phyloP scores from a whole-genome alignment of 768 basidiomycete genomes.

The Pleurotus pulmonarius region DNA sequence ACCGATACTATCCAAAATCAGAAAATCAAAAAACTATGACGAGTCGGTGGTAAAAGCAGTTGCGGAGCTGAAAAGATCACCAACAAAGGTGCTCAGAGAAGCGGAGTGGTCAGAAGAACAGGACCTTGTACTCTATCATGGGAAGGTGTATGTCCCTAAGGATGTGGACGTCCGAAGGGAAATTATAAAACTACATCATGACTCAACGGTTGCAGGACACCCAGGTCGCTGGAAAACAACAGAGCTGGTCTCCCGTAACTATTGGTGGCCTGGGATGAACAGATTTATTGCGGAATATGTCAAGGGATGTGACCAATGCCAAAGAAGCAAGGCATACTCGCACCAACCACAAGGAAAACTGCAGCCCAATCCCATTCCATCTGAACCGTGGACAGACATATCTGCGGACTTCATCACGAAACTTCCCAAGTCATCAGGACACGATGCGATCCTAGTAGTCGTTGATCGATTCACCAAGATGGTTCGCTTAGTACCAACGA shows the following conservation, averaged over 20 bases:
- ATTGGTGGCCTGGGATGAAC: conserved; percentile 12
- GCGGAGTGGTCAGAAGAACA: conserved; percentile 8
- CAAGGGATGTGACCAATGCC: too few relatives aligned
- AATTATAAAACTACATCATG: conserved; percentile 19
- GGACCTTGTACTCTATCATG: conserved; percentile 6
- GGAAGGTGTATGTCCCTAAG: conserved; percentile 17
- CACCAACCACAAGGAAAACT: conserved; percentile 5
- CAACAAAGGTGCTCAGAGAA: background rate
- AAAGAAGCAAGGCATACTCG: background rate
- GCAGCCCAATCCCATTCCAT: conserved; percentile 10
- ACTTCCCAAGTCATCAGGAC: conserved; percentile 23
- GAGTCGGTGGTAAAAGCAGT: background rate
- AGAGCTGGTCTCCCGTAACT: conserved; percentile 18
- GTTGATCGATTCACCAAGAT: conserved; percentile 11
- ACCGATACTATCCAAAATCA: background rate
- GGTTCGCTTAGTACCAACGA: background rate
- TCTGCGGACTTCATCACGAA: background rate
- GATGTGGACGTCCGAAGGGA: conserved; percentile 11
- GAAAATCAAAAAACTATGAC: background rate
- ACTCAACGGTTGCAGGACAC: conserved; percentile 24
- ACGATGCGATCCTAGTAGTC: conserved; percentile 24
- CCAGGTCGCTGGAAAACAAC: conserved; percentile 24
- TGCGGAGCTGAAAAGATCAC: too few relatives aligned
- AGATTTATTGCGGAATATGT: conserved; percentile 5
- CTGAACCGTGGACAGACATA: conserved; percentile 24